Evolutionary conservation across 75 land plant genomes (phyloP).

Genomic region (Pseudotsuga menziesii): DNA sequence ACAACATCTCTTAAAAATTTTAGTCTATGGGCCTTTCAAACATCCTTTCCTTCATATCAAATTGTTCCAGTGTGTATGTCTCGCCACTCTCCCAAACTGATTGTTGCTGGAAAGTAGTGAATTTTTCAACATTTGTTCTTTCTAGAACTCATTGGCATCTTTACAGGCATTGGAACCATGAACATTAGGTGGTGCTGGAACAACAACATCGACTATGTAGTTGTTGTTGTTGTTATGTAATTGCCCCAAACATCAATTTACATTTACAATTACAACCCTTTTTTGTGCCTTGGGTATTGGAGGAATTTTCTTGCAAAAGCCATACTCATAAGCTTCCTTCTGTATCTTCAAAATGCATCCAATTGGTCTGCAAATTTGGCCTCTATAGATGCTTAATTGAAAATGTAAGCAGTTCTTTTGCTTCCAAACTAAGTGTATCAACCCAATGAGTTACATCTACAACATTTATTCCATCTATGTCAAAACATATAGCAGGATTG

Average conservation of each 20-base stretch:
- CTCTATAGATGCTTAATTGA: too few species aligned
- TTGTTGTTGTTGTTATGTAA: neutral
- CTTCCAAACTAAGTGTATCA: too few species aligned
- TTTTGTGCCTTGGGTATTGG: constrained; percentile 52
- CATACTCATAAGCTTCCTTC: constrained; percentile 71
- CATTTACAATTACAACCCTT: constrained; percentile 52
- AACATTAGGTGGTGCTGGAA: neutral
- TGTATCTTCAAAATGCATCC: constrained; percentile 95
- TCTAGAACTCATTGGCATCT: constrained; percentile 2
- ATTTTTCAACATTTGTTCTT: constrained; percentile 32
- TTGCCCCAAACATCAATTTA: constrained; percentile 52
- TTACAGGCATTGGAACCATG: neutral
- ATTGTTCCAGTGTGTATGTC: constrained; percentile 69
- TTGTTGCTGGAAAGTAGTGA: constrained; percentile 72
- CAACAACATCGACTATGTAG: neutral
- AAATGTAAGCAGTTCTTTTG: too few species aligned
- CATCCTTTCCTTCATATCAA: constrained; percentile 75
- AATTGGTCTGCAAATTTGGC: constrained; percentile 90
- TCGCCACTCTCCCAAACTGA: constrained; percentile 98
- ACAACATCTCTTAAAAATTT: constrained; percentile 23
- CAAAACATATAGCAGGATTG: too few species aligned
- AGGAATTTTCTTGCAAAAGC: constrained; percentile 97
- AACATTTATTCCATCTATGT: too few species aligned
- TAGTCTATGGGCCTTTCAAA: constrained; percentile 57
- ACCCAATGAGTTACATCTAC: too few species aligned